Evolutionary conservation across 345 rosid species (phyloP), one percentile per base, ranked within the genome.

Genomic region (Isatis tinctoria): DNA sequence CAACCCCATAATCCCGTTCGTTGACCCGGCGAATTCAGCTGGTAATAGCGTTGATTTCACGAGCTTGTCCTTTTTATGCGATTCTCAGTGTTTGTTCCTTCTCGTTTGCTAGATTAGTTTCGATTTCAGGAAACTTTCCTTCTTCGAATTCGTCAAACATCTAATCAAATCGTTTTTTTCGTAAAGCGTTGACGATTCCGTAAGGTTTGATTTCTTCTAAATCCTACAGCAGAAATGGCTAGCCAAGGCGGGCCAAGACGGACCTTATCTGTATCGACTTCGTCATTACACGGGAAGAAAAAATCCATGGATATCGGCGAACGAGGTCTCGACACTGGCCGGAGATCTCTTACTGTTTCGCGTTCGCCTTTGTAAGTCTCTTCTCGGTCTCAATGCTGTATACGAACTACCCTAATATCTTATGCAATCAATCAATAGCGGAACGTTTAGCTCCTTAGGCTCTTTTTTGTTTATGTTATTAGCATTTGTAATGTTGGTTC

Each of bases 191-290:
- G 80, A 65, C 49, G 63, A 60, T 26, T 58, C 10, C 56, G 8
- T 2, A 48, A 47, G 35, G 57, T 47, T 65, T 64, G 67, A 57
- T 35, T 28, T 44, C 0, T 32, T 70, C 37, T 37, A 16, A 10
- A 39, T 75, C 4, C 0, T 18, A 75, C 32, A 80, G 65, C 49
- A 13, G 45, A 58, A 66, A 96, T 96, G 99, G 85, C 93, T 5
- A 85, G 87, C 81, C 93, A 88, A 77, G 84, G 85, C 36, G 89
- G 90, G 61, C 77, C 96, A 32, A 83, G 97, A 80, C 86, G 80
- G 66, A 89, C 88, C 59, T n/a, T 83, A 54, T 82, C 96, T 41
- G 26, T 81, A 47, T 45, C 87, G 40, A 84, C 53, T 69, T 74
- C 85, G 0, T 85, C 89, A 7, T 28, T 67, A 20, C 75, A 65